These are phyloP conservation scores for Quercus bicolor DNA, from an alignment of 306 rosid genomes.

Conservation along the genomic window DNA sequence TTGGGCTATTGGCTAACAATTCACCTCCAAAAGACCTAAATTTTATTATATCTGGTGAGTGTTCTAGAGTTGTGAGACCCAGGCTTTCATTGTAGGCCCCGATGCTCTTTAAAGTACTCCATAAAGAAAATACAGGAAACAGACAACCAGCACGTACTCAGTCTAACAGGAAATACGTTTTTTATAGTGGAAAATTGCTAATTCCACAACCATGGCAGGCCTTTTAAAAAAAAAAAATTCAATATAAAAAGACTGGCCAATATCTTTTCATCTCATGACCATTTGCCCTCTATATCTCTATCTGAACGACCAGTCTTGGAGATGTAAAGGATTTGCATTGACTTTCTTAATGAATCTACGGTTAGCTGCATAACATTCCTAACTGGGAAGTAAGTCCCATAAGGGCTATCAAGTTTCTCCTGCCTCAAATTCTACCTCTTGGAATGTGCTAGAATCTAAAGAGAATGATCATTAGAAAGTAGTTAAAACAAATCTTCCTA, in stretches of 20 bases:
- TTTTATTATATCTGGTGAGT: neutral
- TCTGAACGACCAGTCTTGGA: neutral
- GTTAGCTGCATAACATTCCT: neutral
- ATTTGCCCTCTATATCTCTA: neutral
- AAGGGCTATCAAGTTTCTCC: neutral
- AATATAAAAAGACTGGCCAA: neutral
- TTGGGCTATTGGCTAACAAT: neutral
- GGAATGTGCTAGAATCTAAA: neutral
- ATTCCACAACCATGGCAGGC: neutral
- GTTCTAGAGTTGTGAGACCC: neutral
- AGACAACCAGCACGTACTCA: neutral
- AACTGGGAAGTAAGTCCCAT: neutral
- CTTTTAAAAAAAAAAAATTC: neutral
- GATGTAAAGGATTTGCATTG: neutral
- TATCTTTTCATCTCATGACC: neutral
- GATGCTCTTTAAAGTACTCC: neutral
- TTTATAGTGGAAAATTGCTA: neutral
- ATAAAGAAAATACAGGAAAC: no score
- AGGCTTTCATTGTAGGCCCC: neutral
- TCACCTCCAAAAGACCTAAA: neutral
- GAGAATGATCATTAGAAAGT: neutral
- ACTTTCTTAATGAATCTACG: neutral
- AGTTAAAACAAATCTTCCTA: neutral
- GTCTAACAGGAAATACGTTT: neutral
- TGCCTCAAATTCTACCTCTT: neutral